Conservation (phyloP, 768 basidiomycete genomes). For the Omphalotus guepiniiformis region DNA sequence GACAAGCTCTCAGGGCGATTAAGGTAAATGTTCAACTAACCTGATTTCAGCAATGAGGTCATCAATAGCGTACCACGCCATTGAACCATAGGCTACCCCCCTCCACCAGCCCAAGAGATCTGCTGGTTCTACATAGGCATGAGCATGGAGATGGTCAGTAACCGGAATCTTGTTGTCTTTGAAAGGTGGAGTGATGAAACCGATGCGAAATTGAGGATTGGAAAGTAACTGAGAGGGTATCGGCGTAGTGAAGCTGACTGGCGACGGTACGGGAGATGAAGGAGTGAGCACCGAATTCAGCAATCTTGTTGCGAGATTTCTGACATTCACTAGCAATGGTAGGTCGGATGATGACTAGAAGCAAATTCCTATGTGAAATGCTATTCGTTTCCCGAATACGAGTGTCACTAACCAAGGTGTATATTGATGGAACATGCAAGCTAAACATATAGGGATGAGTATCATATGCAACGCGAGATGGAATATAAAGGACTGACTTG, state of each 20-base stretch:
- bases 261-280: conserved; percentile 27
- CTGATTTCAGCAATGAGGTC: conserved; percentile 81
- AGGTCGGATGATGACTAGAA: conserved; percentile 69
- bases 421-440: conserved; percentile 75
- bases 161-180: conserved; percentile 75
- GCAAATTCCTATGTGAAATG: conserved; percentile 9
- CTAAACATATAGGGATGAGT: conserved; percentile 31
- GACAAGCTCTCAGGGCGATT: conserved; percentile 7
- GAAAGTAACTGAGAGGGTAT: conserved; percentile 30
- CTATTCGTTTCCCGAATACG: background rate
- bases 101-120: conserved; percentile 75
- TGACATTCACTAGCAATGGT: conserved; percentile 62
- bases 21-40: conserved; percentile 32
- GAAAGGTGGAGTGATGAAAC: conserved; percentile 78
- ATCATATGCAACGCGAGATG: conserved; percentile 6
- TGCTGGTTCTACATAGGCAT: conserved; percentile 63
- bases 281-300: conserved; percentile 44
- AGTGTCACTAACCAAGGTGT: conserved; percentile 52
- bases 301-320: conserved; percentile 53
- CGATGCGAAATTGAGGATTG: conserved; percentile 51
- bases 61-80: conserved; percentile 75
- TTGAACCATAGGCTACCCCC: conserved; percentile 56
- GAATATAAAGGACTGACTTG: conserved; percentile 65
- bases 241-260: conserved; percentile 9
- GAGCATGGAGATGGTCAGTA: conserved; percentile 74